A percentile compares a stretch with the other conserved stretches of the same genome.
These are phyloP conservation scores for Verruconis gallopava DNA, from an alignment of 2,329 filamentous ascomycete genomes.

Conservation along the genomic window DNA sequence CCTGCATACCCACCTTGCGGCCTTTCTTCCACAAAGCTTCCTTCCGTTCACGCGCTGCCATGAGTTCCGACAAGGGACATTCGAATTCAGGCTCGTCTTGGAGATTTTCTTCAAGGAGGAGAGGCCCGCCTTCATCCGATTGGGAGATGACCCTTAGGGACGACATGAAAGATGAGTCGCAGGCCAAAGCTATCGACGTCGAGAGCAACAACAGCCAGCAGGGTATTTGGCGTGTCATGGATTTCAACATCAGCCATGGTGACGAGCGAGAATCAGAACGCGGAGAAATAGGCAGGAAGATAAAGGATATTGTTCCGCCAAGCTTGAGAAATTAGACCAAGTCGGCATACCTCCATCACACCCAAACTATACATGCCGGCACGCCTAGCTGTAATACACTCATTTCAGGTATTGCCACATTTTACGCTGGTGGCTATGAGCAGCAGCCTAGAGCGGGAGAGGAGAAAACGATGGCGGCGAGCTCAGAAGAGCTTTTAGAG, in stretches of 20 bases:
- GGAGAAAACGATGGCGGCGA: too few species aligned
- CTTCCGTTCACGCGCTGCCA: not conserved
- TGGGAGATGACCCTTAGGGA: not conserved
- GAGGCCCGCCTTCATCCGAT: not conserved
- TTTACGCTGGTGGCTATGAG: too few species aligned
- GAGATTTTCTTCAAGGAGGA: not conserved
- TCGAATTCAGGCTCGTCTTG: not conserved
- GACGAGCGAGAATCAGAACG: not conserved
- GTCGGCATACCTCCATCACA: too few species aligned
- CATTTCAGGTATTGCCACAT: too few species aligned
- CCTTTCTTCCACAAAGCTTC: constrained; percentile 15
- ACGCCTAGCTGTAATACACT: too few species aligned
- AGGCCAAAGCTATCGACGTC: not conserved
- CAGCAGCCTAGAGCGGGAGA: too few species aligned
- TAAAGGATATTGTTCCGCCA: not conserved
- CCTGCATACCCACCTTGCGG: constrained; percentile 24
- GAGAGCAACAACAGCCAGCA: constrained; percentile 3
- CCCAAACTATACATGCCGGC: too few species aligned
- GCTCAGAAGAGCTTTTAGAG: too few species aligned
- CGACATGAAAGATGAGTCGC: not conserved
- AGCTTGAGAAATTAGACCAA: not conserved
- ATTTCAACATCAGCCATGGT: not conserved
- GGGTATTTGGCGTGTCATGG: constrained; percentile 1
- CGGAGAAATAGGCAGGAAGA: not conserved
- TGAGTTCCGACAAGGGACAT: not conserved